phyloP scores from a whole-genome alignment of 805 yeast species.

The Candida incommunis region DNA sequence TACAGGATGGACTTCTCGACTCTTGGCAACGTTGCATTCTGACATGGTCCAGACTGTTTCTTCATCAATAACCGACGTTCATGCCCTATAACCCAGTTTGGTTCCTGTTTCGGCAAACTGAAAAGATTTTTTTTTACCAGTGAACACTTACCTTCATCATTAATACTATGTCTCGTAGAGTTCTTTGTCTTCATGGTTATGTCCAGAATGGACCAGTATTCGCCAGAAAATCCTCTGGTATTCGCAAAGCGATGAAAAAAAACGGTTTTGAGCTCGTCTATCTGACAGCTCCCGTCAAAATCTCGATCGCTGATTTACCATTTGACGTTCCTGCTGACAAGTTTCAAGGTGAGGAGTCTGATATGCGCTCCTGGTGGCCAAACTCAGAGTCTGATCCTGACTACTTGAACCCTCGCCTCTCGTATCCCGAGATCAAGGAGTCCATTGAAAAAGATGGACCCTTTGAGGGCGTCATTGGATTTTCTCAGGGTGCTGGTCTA shows the following conservation, averaged over 20 bases:
- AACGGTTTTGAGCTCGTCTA: conserved; percentile 59
- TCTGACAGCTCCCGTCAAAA: conserved; percentile 60
- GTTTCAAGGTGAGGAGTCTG: conserved; percentile 13
- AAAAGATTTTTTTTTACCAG: no score
- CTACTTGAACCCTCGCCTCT: conserved; percentile 23
- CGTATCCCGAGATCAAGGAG: conserved; percentile 36
- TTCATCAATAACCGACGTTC: no score
- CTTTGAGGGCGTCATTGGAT: conserved; percentile 78
- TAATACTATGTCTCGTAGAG: conserved; percentile 25
- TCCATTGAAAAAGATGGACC: conserved; percentile 60
- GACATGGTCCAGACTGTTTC: no score
- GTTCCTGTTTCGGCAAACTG: no score
- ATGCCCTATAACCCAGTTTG: no score
- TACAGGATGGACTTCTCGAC: no score
- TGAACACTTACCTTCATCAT: no score
- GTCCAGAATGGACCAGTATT: conserved; percentile 71
- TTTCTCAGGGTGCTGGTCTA: conserved; percentile 89
- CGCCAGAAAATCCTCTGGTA: conserved; percentile 79
- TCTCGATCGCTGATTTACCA: conserved; percentile 62
- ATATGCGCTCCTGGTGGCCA: conserved; percentile 65
- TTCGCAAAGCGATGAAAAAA: conserved; percentile 59
- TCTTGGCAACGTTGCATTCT: no score
- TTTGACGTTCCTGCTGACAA: conserved; percentile 27
- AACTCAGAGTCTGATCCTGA: conserved; percentile 28
- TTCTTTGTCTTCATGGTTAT: conserved; percentile 77